A percentile compares a stretch with the other conserved stretches of the same genome.
phyloP scores from a whole-genome alignment of 345 rosid species.

The Odontarrhena argentea region DNA sequence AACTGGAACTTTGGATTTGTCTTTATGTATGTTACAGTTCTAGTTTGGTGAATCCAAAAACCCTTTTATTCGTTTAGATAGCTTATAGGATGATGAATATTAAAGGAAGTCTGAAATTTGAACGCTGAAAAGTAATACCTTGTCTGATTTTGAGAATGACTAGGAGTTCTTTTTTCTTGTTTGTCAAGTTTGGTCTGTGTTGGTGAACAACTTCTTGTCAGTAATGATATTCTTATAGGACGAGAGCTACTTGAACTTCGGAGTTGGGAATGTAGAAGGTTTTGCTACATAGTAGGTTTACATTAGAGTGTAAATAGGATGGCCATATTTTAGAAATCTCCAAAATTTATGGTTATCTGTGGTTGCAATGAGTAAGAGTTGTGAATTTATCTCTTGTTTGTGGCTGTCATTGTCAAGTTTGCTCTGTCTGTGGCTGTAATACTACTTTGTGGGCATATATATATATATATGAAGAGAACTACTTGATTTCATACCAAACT shows the following conservation, averaged over 20 bases:
- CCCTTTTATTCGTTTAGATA: background rate
- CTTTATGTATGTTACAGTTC: conserved; percentile 3
- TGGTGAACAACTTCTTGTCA: too few relatives aligned
- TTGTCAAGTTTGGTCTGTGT: too few relatives aligned
- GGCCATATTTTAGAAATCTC: too few relatives aligned
- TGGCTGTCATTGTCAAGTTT: background rate
- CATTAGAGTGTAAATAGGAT: too few relatives aligned
- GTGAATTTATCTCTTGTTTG: conserved; percentile 11
- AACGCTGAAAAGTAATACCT: background rate
- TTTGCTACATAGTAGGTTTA: too few relatives aligned
- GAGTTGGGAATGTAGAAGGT: too few relatives aligned
- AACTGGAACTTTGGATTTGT: conserved; percentile 2
- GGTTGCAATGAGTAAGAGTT: background rate
- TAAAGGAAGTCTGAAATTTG: background rate
- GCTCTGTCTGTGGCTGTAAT: too few relatives aligned
- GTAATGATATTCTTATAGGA: too few relatives aligned
- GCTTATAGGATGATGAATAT: background rate
- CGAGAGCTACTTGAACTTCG: too few relatives aligned
- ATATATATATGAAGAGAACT: background rate
- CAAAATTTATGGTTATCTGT: too few relatives aligned
- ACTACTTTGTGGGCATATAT: background rate
- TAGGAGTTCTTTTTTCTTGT: too few relatives aligned
- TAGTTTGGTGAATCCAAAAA: background rate
- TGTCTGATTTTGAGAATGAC: too few relatives aligned
- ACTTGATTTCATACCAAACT: background rate